Evolutionary conservation across 2,329 filamentous ascomycete genomes (phyloP).

Genomic region (Geosmithia morbida): DNA sequence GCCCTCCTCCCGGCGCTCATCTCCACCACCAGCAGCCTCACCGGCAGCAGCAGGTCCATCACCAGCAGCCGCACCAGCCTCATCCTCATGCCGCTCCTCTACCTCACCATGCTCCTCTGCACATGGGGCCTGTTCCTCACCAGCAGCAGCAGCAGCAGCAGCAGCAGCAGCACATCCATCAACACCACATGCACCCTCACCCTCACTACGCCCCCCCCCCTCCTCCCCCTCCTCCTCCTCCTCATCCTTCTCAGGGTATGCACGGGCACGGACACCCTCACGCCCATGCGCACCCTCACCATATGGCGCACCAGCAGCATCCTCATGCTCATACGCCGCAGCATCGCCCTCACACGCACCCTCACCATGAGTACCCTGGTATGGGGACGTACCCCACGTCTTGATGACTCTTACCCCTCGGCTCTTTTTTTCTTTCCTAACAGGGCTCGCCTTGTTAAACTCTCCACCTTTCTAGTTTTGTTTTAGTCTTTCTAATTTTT

Average conservation of each 20-base stretch:
- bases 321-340: neutral
- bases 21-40: slow-evolving; percentile 3
- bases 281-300: neutral
- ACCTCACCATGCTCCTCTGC: neutral
- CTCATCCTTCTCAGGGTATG: neutral
- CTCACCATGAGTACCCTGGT: neutral
- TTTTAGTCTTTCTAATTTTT: too few species aligned
- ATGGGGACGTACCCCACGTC: neutral
- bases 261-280: neutral
- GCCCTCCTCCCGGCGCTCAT: neutral
- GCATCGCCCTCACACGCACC: neutral
- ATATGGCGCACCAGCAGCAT: slow-evolving; percentile 1
- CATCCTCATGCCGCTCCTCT: neutral
- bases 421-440: too few species aligned
- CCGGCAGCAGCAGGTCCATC: neutral
- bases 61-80: neutral
- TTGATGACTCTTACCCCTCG: neutral
- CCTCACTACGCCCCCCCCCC: slow-evolving; percentile 1
- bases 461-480: too few species aligned
- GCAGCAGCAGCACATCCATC: neutral
- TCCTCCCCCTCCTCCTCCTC: slow-evolving; percentile 2
- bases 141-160: slow-evolving; percentile 7
- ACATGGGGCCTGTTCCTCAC: too few species aligned
- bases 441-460: too few species aligned
- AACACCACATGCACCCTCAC: slow-evolving; percentile 1